A percentile compares a stretch with the other conserved stretches of the same genome.
Conservation (phyloP, 2,329 filamentous ascomycete genomes). For the Exserohilum rostratum region DNA sequence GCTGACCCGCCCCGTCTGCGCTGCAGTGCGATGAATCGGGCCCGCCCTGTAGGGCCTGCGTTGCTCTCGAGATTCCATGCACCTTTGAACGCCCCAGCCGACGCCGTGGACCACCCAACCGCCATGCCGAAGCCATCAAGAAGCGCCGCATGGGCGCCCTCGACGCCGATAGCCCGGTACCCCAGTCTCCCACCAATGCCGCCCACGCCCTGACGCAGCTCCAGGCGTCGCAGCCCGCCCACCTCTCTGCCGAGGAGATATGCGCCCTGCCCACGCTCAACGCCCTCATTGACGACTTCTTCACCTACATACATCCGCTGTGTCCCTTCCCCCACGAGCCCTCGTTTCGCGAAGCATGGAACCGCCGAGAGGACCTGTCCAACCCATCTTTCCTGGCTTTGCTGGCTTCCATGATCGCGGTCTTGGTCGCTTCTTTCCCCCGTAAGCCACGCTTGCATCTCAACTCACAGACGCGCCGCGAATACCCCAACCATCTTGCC, state of each 20-base stretch:
- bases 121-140: slow-evolving; percentile 71
- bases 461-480: slow-evolving; percentile 68
- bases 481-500: slow-evolving; percentile 71
- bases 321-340: slow-evolving; percentile 80
- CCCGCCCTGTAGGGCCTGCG: slow-evolving; percentile 70
- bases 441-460: slow-evolving; percentile 72
- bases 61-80: slow-evolving; percentile 69
- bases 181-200: slow-evolving; percentile 60
- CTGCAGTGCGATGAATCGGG: slow-evolving; percentile 67
- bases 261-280: slow-evolving; percentile 72
- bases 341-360: slow-evolving; percentile 73
- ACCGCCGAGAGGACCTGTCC: slow-evolving; percentile 68
- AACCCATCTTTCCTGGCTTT: slow-evolving; percentile 72
- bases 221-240: slow-evolving; percentile 52
- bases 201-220: slow-evolving; percentile 60
- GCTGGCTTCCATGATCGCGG: slow-evolving; percentile 74
- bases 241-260: slow-evolving; percentile 69
- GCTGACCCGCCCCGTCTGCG: slow-evolving; percentile 15
- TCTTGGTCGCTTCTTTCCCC: slow-evolving; percentile 77
- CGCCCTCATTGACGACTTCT: slow-evolving; percentile 79
- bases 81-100: slow-evolving; percentile 69
- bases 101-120: slow-evolving; percentile 69
- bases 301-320: slow-evolving; percentile 79
- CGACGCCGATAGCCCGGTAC: slow-evolving; percentile 51
- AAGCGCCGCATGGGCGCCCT: slow-evolving; percentile 60